phyloP scores from a whole-genome alignment of 768 basidiomycete genomes.

The Lactarius sanguifluus region DNA sequence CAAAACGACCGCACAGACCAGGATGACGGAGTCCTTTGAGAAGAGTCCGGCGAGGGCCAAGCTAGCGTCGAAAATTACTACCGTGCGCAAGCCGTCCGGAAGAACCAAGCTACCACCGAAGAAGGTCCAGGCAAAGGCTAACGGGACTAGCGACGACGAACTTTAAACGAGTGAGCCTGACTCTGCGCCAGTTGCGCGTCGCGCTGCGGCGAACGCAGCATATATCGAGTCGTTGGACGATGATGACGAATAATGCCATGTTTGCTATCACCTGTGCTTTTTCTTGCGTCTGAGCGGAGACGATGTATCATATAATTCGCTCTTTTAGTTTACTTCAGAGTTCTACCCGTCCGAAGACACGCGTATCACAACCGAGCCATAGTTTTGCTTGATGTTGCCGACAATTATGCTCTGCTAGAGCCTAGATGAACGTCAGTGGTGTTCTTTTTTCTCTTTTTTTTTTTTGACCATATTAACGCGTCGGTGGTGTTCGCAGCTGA shows the following conservation, averaged over 20 bases:
- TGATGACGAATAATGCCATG: constrained; percentile 38
- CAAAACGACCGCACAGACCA: constrained; percentile 34
- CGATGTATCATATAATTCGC: background rate
- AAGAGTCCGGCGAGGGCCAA: constrained; percentile 37
- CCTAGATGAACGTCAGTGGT: background rate
- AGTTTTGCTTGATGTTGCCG: constrained; percentile 34
- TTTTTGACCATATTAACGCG: no score
- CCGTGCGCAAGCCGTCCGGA: constrained; percentile 51
- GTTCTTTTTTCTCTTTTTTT: no score
- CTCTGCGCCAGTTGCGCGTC: constrained; percentile 42
- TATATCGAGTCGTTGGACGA: constrained; percentile 46
- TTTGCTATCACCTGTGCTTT: constrained; percentile 39
- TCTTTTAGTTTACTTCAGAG: background rate
- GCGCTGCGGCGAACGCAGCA: constrained; percentile 36
- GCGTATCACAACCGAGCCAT: no score
- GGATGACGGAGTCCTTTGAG: constrained; percentile 58
- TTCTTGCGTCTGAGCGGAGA: constrained; percentile 29
- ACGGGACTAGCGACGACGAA: constrained; percentile 45
- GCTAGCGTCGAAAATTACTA: constrained; percentile 11
- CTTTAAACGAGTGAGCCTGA: constrained; percentile 42
- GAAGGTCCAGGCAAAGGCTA: constrained; percentile 31
- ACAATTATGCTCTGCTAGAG: constrained; percentile 28
- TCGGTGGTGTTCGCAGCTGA: background rate
- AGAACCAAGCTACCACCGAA: constrained; percentile 45
- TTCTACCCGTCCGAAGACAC: no score